Conservation (phyloP, 257 asterid genomes). For the Capsicum chinense region DNA sequence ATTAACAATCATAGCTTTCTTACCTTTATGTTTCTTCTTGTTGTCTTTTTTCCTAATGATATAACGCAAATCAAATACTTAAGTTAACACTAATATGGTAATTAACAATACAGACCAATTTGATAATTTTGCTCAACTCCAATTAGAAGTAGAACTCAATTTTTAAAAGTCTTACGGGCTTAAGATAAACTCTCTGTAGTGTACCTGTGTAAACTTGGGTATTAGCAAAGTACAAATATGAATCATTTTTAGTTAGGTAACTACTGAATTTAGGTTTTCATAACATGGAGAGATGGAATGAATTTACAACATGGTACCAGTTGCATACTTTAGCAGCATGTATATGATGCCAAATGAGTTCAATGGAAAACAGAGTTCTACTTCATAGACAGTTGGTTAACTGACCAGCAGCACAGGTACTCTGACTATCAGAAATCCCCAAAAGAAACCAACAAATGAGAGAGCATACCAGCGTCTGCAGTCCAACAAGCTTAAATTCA, state of each 20-base stretch:
- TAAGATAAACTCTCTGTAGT: neutral
- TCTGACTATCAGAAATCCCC: slow-evolving; percentile 14
- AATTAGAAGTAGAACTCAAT: neutral
- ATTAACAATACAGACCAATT: slow-evolving; percentile 13
- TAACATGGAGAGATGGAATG: neutral
- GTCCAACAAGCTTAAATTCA: slow-evolving; percentile 57
- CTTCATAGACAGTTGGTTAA: neutral
- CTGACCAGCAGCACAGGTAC: neutral
- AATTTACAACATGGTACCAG: neutral
- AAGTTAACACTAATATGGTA: neutral
- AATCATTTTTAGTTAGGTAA: neutral
- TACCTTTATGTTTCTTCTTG: slow-evolving; percentile 1
- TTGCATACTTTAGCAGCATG: neutral
- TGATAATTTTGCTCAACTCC: neutral
- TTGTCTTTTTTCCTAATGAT: neutral
- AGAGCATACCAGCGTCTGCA: slow-evolving; percentile 63
- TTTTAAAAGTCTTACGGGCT: neutral
- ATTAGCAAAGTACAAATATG: neutral
- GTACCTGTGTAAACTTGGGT: neutral
- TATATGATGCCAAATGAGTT: neutral
- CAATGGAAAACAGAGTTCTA: neutral
- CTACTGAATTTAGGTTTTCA: neutral
- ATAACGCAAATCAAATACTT: neutral
- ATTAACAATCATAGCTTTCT: neutral
- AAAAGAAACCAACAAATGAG: slow-evolving; percentile 18